Evolutionary conservation across 2,329 filamentous ascomycete genomes (phyloP), one percentile per base, ranked within the genome.

Genomic region (Mycosphaerella arachidis): DNA sequence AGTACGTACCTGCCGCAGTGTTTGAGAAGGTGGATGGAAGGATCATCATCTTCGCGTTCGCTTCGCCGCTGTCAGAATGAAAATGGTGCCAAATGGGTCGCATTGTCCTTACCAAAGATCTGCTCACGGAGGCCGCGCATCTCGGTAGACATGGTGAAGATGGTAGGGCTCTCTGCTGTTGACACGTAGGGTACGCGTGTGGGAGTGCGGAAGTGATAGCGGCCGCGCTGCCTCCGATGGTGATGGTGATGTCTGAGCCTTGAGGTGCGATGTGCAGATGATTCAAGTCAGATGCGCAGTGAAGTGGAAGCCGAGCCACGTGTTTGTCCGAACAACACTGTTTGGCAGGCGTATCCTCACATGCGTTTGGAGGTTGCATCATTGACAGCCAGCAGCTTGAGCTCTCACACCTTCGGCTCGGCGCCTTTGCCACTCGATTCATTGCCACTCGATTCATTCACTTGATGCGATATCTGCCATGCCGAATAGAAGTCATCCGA

Each of bases 11-110:
- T 43, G 40, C 40, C 8, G 40, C 40, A 43, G 16, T 7, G n/a
- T 18, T 43, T 7, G 40, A 43, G 40, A 43, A 20, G 40, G 40
- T 43, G 9, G 40, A 43, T n/a, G 62, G 48, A 55, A 48, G 48
- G 35, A 68, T 60, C 48, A 68, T 60, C 55, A 64, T 54, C 24
- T 59, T 58, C n/a, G 65, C 60, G 60, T 68, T 70, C 16, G 66
- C 67, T 69, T 16, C 13, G 18, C 48, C 30, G 18, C 27, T 20
- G 35, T 43, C 7, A 10, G 52, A n/a, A 51, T 13, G 4, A 3
- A 12, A 31, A 52, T n/a, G n/a, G 13, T 12, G 52, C n/a, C 16
- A 30, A 20, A 35, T 3, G 35, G 29, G 24, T 20, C 55, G 24
- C 2, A 43, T 1, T n/a, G n/a, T 43, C 40, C 40, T 18, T 57